A percentile compares a stretch with the other conserved stretches of the same genome.
Evolutionary conservation across 768 basidiomycete species (phyloP).

Genomic region (Amanita exitialis): DNA sequence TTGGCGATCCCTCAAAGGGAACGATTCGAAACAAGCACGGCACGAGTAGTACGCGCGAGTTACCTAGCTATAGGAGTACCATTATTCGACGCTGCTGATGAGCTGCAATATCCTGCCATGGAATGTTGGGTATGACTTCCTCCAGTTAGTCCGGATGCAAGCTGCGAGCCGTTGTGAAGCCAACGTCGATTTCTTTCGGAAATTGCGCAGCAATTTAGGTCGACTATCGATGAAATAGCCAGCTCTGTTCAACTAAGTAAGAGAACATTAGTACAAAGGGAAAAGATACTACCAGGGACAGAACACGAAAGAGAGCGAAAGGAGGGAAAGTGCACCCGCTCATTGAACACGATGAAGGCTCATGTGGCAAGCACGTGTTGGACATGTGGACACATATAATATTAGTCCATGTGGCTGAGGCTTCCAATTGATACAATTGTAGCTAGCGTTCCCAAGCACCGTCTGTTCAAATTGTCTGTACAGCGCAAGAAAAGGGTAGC

Average conservation of each 20-base stretch:
- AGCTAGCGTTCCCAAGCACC: neutral
- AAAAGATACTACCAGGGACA: neutral
- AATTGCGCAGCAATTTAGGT: neutral
- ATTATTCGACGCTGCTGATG: no score
- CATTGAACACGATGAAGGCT: neutral
- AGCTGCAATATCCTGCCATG: no score
- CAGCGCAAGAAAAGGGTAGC: no score
- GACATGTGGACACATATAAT: neutral
- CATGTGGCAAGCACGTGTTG: neutral
- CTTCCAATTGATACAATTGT: neutral
- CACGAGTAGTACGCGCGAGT: no score
- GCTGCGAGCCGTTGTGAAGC: neutral
- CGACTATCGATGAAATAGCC: neutral
- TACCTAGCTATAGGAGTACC: no score
- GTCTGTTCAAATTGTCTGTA: neutral
- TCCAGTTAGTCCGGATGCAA: neutral
- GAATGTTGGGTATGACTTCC: no score
- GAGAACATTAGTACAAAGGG: neutral
- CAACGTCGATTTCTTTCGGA: neutral
- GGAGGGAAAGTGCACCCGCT: neutral
- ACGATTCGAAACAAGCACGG: no score
- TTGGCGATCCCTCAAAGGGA: no score
- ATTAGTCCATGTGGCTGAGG: neutral
- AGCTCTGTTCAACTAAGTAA: neutral
- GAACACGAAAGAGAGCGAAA: neutral